phyloP scores from a whole-genome alignment of 768 basidiomycete genomes.

The Rubroboletus pulcherrimus region DNA sequence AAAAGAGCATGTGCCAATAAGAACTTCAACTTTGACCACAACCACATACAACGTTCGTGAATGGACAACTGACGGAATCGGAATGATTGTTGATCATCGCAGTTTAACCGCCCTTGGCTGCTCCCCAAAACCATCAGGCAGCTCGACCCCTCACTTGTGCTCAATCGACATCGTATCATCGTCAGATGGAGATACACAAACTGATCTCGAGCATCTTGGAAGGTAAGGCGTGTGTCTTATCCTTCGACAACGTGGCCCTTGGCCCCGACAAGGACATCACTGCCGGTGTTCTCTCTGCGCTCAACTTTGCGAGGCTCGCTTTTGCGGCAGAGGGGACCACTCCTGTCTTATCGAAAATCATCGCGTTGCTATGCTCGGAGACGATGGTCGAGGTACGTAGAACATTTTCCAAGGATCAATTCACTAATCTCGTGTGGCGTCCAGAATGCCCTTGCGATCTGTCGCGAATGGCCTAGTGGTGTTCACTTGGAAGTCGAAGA shows the following conservation, averaged over 20 bases:
- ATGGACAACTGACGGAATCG: neutral
- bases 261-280: slow-evolving; percentile 29
- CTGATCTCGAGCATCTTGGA: slow-evolving; percentile 10
- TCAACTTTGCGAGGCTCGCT: slow-evolving; percentile 54
- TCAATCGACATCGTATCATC: neutral
- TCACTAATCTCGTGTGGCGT: neutral
- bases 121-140: slow-evolving; percentile 2
- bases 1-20: neutral
- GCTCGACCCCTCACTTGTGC: neutral
- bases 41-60: neutral
- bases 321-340: slow-evolving; percentile 24
- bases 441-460: slow-evolving; percentile 53
- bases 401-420: neutral
- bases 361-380: slow-evolving; percentile 10
- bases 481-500: slow-evolving; percentile 51
- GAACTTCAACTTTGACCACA: neutral
- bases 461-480: slow-evolving; percentile 42
- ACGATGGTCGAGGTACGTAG: slow-evolving; percentile 19
- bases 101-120: neutral
- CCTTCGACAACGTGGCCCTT: slow-evolving; percentile 42
- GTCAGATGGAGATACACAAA: slow-evolving; percentile 10
- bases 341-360: slow-evolving; percentile 8
- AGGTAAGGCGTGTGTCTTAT: slow-evolving; percentile 36
- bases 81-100: neutral
- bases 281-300: slow-evolving; percentile 52